Percentiles rank a stretch among this genome's conserved stretches.
Evolutionary conservation across 306 rosid species (phyloP).

Genomic region (Inga oerstediana): DNA sequence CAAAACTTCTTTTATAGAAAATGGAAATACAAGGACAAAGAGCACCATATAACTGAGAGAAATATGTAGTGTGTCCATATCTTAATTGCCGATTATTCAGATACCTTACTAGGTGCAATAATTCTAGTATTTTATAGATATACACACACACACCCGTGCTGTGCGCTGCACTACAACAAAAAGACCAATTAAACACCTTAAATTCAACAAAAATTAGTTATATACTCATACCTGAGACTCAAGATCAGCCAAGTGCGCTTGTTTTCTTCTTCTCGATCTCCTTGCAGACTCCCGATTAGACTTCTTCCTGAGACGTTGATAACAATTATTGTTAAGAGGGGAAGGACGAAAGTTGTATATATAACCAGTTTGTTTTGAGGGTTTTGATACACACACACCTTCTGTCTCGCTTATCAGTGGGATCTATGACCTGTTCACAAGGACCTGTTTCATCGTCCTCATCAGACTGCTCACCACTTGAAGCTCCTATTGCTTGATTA

Average conservation of each 20-base stretch:
- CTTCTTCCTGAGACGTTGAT: conserved; percentile 56
- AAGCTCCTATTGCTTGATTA: conserved; percentile 54
- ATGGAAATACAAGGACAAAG: not conserved
- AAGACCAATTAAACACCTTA: not conserved
- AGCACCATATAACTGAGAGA: not conserved
- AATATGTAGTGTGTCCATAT: not conserved
- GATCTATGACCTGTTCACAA: conserved; percentile 65
- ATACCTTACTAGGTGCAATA: not conserved
- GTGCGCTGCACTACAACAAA: not conserved
- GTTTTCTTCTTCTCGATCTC: conserved; percentile 87
- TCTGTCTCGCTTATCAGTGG: conserved; percentile 56
- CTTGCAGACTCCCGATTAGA: conserved; percentile 87
- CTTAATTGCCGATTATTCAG: not conserved
- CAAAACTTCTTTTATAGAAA: not conserved
- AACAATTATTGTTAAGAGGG: not conserved
- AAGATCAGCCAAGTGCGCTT: conserved; percentile 68
- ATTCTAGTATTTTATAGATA: too few species aligned
- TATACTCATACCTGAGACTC: conserved; percentile 64
- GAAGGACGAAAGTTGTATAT: not conserved
- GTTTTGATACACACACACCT: conserved; percentile 48
- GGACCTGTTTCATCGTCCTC: conserved; percentile 79
- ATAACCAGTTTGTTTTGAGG: not conserved
- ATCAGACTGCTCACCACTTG: conserved; percentile 80
- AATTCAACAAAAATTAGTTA: not conserved
- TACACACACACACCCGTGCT: not conserved